Evolutionary conservation across 2,329 filamentous ascomycete genomes (phyloP).

Genomic region (Pestalotiopsis fici): DNA sequence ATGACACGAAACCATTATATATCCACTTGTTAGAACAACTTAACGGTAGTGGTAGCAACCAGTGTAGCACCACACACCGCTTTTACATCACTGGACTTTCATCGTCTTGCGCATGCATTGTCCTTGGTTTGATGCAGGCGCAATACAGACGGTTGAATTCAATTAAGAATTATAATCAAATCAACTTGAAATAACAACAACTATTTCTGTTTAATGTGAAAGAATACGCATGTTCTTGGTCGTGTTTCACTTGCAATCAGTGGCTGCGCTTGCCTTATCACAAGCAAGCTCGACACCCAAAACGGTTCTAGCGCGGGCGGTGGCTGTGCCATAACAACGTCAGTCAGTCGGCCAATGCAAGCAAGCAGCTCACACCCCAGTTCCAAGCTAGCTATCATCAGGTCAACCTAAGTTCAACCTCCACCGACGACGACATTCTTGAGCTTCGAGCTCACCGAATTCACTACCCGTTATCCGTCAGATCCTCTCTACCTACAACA

Average conservation of each 20-base stretch:
- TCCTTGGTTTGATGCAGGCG: background rate
- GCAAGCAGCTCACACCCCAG: background rate
- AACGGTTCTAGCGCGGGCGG: slow-evolving; percentile 2
- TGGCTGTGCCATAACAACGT: slow-evolving; percentile 8
- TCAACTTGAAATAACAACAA: too few relatives aligned
- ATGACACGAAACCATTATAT: background rate
- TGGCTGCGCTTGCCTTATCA: background rate
- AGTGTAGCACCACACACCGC: background rate
- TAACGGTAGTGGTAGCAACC: background rate
- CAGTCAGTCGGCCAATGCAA: background rate
- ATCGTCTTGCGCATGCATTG: background rate
- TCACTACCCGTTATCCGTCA: slow-evolving; percentile 8
- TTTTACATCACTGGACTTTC: background rate
- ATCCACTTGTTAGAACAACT: background rate
- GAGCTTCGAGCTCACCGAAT: slow-evolving; percentile 12
- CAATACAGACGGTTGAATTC: too few relatives aligned
- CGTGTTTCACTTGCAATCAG: background rate
- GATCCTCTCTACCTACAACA: slow-evolving; percentile 21
- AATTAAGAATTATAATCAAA: too few relatives aligned
- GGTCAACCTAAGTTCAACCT: slow-evolving; percentile 3
- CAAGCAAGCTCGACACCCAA: background rate
- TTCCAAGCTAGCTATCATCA: slow-evolving; percentile 3
- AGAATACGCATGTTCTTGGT: too few relatives aligned
- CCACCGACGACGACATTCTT: slow-evolving; percentile 3
- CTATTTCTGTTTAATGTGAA: too few relatives aligned